These are phyloP conservation scores for Striga hermonthica DNA, from an alignment of 305 asterid species.

Conservation along the genomic window DNA sequence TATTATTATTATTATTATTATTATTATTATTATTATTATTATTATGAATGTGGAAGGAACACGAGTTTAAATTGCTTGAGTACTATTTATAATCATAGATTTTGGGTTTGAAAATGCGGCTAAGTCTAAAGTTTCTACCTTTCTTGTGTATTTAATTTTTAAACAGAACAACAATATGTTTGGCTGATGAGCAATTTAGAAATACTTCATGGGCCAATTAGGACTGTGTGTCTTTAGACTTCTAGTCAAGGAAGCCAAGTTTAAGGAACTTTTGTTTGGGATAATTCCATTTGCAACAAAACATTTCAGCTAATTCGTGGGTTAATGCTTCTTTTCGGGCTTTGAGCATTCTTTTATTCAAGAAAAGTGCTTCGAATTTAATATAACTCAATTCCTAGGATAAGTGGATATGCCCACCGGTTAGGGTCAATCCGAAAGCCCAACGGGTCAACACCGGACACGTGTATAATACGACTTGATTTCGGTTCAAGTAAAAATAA, in stretches of 20 bases:
- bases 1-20: too few relatives aligned
- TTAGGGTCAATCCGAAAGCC: too few relatives aligned
- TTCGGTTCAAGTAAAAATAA: too few relatives aligned
- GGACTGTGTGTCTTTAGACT: constrained; percentile 40
- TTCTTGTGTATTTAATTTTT: too few relatives aligned
- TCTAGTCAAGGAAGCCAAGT: constrained; percentile 40
- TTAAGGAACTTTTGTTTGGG: constrained; percentile 36
- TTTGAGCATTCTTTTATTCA: constrained; percentile 29
- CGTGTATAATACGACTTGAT: too few relatives aligned
- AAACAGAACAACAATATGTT: constrained; percentile 35
- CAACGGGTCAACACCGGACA: too few relatives aligned
- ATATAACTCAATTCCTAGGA: neutral
- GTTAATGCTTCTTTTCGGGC: constrained; percentile 31
- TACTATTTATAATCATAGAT: neutral
- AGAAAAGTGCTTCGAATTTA: neutral
- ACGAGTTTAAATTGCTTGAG: too few relatives aligned
- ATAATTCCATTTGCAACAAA: constrained; percentile 25
- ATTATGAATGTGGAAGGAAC: too few relatives aligned
- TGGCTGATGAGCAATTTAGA: constrained; percentile 36
- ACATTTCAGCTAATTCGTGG: constrained; percentile 23
- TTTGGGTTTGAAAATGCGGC: neutral
- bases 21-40: too few relatives aligned
- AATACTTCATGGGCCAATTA: constrained; percentile 36
- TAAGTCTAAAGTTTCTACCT: neutral
- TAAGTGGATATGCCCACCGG: neutral